Conservation (phyloP, 2,329 filamentous ascomycete genomes). For the Rugonectria rugulosa region DNA sequence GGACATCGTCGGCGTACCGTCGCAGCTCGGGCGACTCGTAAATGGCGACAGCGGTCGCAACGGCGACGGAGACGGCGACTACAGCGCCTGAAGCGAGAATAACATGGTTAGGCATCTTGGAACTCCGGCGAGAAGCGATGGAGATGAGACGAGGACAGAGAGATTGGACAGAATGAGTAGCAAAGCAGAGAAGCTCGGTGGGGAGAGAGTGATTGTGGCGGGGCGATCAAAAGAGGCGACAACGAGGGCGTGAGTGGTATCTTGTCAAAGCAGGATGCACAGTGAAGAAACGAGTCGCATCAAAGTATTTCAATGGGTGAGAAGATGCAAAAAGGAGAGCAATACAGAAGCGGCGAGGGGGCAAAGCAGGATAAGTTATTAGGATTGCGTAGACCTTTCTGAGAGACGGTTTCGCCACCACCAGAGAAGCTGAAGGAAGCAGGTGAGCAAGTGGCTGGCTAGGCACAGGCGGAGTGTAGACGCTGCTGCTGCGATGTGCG, state of each 20-base stretch:
- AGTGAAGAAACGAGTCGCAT: background rate
- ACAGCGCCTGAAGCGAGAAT: conserved; percentile 64
- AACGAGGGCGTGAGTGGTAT: background rate
- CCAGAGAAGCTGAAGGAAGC: conserved; percentile 16
- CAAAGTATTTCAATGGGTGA: background rate
- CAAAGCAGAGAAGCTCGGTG: background rate
- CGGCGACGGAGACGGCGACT: conserved; percentile 63
- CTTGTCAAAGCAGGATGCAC: conserved; percentile 9
- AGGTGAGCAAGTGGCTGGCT: conserved; percentile 27
- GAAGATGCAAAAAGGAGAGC: background rate
- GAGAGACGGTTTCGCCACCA: conserved; percentile 17
- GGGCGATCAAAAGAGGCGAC: conserved; percentile 2
- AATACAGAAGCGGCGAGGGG: conserved; percentile 9
- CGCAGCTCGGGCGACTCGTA: conserved; percentile 71
- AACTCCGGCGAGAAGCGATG: background rate
- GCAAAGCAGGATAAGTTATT: conserved; percentile 13
- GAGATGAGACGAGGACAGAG: conserved; percentile 4
- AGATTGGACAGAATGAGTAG: background rate
- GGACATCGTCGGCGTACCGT: conserved; percentile 67
- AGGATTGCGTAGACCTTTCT: conserved; percentile 19
- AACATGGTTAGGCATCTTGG: conserved; percentile 64
- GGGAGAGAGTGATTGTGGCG: conserved; percentile 6
- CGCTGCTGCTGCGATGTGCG: no score
- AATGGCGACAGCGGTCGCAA: conserved; percentile 65
- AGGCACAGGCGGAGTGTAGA: conserved; percentile 9